A percentile compares a stretch with the other conserved stretches of the same genome.
Conservation (phyloP, 257 asterid species). For the Plectranthus barbatus region DNA sequence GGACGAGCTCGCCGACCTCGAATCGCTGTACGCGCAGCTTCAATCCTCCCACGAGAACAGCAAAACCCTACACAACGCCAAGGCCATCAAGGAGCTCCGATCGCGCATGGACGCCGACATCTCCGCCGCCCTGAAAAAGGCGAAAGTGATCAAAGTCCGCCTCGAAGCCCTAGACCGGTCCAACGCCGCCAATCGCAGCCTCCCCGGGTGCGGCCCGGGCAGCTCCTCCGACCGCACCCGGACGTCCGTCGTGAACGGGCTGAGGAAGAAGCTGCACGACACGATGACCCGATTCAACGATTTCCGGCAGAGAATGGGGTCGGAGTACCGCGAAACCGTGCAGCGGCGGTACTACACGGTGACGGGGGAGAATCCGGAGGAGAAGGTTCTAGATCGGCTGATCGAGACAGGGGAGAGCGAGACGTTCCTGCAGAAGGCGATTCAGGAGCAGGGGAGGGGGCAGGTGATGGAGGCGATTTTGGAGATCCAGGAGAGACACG, state of each 20-base stretch:
- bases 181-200: conserved; percentile 53
- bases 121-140: conserved; percentile 36
- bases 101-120: conserved; percentile 29
- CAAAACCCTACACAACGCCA: conserved; percentile 42
- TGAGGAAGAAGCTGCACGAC: conserved; percentile 56
- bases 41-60: conserved; percentile 47
- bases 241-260: conserved; percentile 64
- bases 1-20: conserved; percentile 56
- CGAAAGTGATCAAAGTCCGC: conserved; percentile 43
- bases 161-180: conserved; percentile 49
- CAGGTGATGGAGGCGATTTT: conserved; percentile 51
- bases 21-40: conserved; percentile 44
- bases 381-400: conserved; percentile 34
- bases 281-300: conserved; percentile 53
- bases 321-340: conserved; percentile 55
- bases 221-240: conserved; percentile 65
- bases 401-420: conserved; percentile 66
- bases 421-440: conserved; percentile 63
- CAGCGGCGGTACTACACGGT: conserved; percentile 57
- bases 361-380: conserved; percentile 63
- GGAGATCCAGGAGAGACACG: conserved; percentile 68
- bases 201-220: conserved; percentile 66
- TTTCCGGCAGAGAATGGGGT: conserved; percentile 42
- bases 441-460: conserved; percentile 73
- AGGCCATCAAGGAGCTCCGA: conserved; percentile 31